Conservation (phyloP, 2,329 filamentous ascomycete genomes). For the Pseudogymnoascus verrucosus region DNA sequence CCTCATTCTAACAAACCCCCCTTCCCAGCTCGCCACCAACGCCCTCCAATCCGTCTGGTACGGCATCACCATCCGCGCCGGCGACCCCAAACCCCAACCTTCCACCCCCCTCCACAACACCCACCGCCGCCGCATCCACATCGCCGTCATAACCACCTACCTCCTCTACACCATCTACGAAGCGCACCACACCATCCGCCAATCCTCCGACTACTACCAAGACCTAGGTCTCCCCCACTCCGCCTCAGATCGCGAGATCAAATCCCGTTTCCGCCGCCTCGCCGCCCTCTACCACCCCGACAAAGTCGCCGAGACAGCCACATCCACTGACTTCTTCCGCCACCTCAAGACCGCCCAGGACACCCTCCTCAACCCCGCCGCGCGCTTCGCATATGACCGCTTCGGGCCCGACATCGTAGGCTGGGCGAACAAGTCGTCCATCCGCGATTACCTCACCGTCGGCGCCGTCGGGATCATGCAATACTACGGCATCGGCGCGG, state of each 20-base stretch:
- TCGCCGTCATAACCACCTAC: slow-evolving; percentile 74
- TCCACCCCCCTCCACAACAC: slow-evolving; percentile 59
- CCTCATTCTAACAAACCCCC: background rate
- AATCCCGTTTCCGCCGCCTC: slow-evolving; percentile 75
- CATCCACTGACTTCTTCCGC: slow-evolving; percentile 55
- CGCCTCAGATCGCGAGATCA: slow-evolving; percentile 68
- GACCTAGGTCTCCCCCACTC: slow-evolving; percentile 62
- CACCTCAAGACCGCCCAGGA: slow-evolving; percentile 78
- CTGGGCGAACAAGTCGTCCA: slow-evolving; percentile 59
- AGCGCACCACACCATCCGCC: slow-evolving; percentile 71
- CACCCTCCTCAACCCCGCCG: slow-evolving; percentile 66
- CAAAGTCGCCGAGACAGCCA: slow-evolving; percentile 43
- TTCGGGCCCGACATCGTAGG: slow-evolving; percentile 66
- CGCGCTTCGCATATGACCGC: slow-evolving; percentile 81
- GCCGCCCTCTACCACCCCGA: slow-evolving; percentile 72
- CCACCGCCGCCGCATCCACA: slow-evolving; percentile 76
- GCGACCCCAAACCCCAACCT: slow-evolving; percentile 68
- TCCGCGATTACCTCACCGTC: slow-evolving; percentile 63
- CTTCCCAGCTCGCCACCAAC: slow-evolving; percentile 61
- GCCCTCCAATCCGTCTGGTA: slow-evolving; percentile 80
- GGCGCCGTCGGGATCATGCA: slow-evolving; percentile 55
- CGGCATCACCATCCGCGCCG: slow-evolving; percentile 78
- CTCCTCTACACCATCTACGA: slow-evolving; percentile 90
- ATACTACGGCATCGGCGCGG: slow-evolving; percentile 52
- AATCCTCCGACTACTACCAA: slow-evolving; percentile 68